Base-by-base conservation (phyloP, 192 early-diverging fungal species). In the Phycomyces blakesleeanus region DNA sequence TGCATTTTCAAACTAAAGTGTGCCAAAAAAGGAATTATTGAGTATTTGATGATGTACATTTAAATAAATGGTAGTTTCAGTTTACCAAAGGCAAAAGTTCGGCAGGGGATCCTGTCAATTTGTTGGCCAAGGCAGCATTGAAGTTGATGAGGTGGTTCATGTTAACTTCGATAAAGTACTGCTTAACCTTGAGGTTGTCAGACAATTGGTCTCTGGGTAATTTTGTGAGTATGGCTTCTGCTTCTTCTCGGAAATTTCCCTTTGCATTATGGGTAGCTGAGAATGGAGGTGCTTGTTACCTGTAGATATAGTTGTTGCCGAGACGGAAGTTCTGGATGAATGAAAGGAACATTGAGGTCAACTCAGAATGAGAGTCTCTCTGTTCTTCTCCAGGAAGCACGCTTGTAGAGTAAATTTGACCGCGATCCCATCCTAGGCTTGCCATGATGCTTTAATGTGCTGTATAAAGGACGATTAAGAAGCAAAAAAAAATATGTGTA, bases 1-100 rank as follows among this genome's bases (percentile, higher is more conserved):
- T 12, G 95, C 93, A 47, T 80, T 80, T 79, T 98, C 97, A 80
- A 98, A 97, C 87, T 92, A 74, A 8, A n/a, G n/a, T n/a, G n/a
- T n/a, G n/a, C n/a, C n/a, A n/a, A n/a, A n/a, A n/a, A n/a, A n/a
- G n/a, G n/a, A n/a, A n/a, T n/a, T n/a, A n/a, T n/a, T n/a, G n/a
- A n/a, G n/a, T n/a, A n/a, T n/a, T n/a, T n/a, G n/a, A n/a, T n/a
- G n/a, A n/a, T n/a, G n/a, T n/a, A n/a, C n/a, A n/a, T n/a, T n/a
- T n/a, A n/a, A n/a, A n/a, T n/a, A n/a, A n/a, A n/a, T n/a, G n/a
- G n/a, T 24, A 61, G 14, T 38, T 51, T 67, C n/a, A n/a, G n/a
- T n/a, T 66, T 83, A 91, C 90, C 82, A 90, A 64, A 10, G 93
- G 92, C 62, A 98, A 73, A 5, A 89, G 79, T 16, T 94, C 89